These are phyloP conservation scores for Diplodia sapinea DNA, from an alignment of 2,329 filamentous ascomycete genomes.

Conservation along the genomic window DNA sequence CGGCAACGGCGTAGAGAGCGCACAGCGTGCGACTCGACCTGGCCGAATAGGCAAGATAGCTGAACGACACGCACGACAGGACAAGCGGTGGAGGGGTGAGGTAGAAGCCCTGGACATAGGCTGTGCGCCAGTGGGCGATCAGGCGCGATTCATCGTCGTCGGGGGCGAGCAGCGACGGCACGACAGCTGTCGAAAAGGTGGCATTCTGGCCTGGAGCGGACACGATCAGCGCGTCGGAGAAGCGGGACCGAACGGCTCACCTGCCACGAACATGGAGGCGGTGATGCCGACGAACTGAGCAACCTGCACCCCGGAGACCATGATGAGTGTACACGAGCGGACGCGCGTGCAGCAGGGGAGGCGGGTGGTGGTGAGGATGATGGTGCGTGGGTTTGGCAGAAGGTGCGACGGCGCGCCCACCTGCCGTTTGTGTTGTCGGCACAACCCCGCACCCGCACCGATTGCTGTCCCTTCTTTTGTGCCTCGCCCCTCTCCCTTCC, in stretches of 20 bases:
- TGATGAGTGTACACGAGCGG: slow-evolving; percentile 10
- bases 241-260: no score
- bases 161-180: slow-evolving; percentile 21
- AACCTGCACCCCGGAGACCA: slow-evolving; percentile 4
- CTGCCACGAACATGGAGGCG: slow-evolving; percentile 19
- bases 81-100: slow-evolving; percentile 4
- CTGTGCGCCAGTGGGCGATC: slow-evolving; percentile 18
- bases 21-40: slow-evolving; percentile 1
- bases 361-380: not conserved
- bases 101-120: slow-evolving; percentile 17
- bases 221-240: not conserved
- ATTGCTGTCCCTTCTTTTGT: not conserved
- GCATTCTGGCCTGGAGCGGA: slow-evolving; percentile 11
- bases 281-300: slow-evolving; percentile 28
- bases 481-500: no score
- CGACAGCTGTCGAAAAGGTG: slow-evolving; percentile 20
- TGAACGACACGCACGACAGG: slow-evolving; percentile 6
- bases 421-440: not conserved
- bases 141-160: slow-evolving; percentile 12
- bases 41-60: slow-evolving; percentile 16
- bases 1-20: slow-evolving; percentile 8
- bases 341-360: not conserved
- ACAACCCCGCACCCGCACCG: slow-evolving; percentile 1
- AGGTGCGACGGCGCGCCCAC: slow-evolving; percentile 7
- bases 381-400: not conserved